Percentiles rank a stretch among this genome's conserved stretches.
These are phyloP conservation scores for Phalaenopsis aphrodite DNA, from an alignment of 106 monocot genomes.

Conservation along the genomic window DNA sequence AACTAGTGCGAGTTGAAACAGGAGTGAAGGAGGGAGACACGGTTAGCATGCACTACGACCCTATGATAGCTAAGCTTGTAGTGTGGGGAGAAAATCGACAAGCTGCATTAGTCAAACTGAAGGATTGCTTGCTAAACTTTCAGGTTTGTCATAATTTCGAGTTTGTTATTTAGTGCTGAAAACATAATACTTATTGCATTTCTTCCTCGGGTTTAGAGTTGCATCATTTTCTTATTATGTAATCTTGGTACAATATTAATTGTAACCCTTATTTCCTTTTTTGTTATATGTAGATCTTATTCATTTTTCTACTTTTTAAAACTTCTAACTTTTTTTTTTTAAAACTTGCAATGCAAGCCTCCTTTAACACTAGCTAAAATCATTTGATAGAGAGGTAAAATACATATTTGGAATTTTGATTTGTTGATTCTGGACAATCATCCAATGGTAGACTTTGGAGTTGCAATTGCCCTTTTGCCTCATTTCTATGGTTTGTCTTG, in stretches of 20 bases:
- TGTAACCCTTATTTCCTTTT: not conserved
- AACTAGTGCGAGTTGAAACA: constrained; percentile 88
- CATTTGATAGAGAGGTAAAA: no score
- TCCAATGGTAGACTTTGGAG: not conserved
- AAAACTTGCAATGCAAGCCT: no score
- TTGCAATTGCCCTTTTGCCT: not conserved
- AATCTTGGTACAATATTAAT: not conserved
- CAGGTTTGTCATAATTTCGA: constrained; percentile 38
- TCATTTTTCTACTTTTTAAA: not conserved
- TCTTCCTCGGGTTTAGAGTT: not conserved
- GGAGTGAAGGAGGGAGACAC: constrained; percentile 85
- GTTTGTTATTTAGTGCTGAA: not conserved
- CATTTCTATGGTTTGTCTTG: not conserved
- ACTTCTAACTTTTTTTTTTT: not conserved
- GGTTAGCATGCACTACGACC: constrained; percentile 97
- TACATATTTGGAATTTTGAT: not conserved
- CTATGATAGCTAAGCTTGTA: constrained; percentile 99
- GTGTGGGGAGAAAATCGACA: constrained; percentile 93
- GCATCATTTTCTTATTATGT: not conserved
- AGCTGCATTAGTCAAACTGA: constrained; percentile 76
- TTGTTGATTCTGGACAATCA: not conserved
- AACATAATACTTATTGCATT: not conserved
- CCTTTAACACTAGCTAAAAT: no score
- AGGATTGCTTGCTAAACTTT: constrained; percentile 70
- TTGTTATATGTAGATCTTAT: not conserved